These are phyloP conservation scores for Decorospora gaudefroyi DNA, from an alignment of 2,329 filamentous ascomycete species.

Conservation along the genomic window DNA sequence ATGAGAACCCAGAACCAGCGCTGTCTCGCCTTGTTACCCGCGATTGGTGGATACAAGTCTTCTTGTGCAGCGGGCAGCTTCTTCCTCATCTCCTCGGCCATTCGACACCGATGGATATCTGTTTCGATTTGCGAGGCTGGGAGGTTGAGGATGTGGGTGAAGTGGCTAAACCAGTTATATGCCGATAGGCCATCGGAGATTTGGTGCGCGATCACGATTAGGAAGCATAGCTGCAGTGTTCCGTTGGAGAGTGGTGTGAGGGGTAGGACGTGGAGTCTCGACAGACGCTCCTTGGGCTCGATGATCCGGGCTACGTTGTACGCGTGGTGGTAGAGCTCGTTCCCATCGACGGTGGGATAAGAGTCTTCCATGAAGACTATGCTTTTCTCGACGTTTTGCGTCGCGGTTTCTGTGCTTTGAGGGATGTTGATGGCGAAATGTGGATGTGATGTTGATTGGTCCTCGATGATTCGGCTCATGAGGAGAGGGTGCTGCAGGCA, in stretches of 20 bases:
- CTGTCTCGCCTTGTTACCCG: slow-evolving; percentile 46
- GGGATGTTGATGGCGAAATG: slow-evolving; percentile 46
- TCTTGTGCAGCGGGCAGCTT: slow-evolving; percentile 53
- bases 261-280: slow-evolving; percentile 50
- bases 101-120: slow-evolving; percentile 10
- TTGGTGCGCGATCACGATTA: slow-evolving; percentile 52
- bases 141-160: slow-evolving; percentile 37
- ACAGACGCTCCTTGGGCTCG: slow-evolving; percentile 44
- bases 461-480: slow-evolving; percentile 37
- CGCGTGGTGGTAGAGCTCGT: slow-evolving; percentile 50
- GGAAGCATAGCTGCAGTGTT: slow-evolving; percentile 40
- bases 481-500: slow-evolving; percentile 49
- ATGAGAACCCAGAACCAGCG: slow-evolving; percentile 56
- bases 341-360: slow-evolving; percentile 40
- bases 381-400: slow-evolving; percentile 34
- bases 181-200: slow-evolving; percentile 53
- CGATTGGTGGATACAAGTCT: slow-evolving; percentile 51
- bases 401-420: slow-evolving; percentile 31
- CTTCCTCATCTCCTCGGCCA: slow-evolving; percentile 24
- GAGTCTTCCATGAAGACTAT: slow-evolving; percentile 49
- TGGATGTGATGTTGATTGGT: slow-evolving; percentile 18
- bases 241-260: slow-evolving; percentile 25
- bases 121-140: slow-evolving; percentile 7
- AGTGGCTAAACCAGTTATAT: slow-evolving; percentile 51
- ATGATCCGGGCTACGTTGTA: slow-evolving; percentile 50